phyloP scores from a whole-genome alignment of 305 asterid species.

The Coffea humblotiana region DNA sequence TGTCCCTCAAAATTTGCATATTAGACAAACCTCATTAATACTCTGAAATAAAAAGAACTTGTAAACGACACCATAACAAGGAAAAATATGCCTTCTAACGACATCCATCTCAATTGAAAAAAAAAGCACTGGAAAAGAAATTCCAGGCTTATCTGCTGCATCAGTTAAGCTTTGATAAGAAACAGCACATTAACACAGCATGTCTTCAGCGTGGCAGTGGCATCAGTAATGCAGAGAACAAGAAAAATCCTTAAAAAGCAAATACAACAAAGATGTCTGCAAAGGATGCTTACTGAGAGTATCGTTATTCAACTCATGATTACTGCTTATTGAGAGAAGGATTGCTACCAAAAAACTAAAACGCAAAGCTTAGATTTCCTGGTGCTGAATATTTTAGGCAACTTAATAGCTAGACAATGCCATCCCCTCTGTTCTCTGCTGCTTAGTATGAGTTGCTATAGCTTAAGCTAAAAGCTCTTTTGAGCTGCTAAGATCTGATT shows the following conservation, averaged over 20 bases:
- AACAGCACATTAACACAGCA: not conserved
- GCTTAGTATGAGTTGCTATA: not conserved
- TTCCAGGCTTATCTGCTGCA: not conserved
- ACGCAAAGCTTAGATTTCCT: not conserved
- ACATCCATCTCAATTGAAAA: not conserved
- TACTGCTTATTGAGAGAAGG: not conserved
- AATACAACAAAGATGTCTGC: not conserved
- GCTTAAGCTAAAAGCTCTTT: constrained; percentile 1
- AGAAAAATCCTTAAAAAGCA: not conserved
- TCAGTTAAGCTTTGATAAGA: not conserved
- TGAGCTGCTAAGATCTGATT: too few relatives aligned
- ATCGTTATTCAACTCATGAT: too few relatives aligned
- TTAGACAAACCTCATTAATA: not conserved
- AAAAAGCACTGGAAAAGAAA: not conserved
- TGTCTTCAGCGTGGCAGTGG: not conserved
- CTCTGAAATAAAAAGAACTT: not conserved
- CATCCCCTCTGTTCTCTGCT: not conserved
- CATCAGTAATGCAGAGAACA: not conserved
- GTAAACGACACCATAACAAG: not conserved
- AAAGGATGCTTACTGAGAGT: not conserved
- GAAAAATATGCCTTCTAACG: not conserved
- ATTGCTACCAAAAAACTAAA: not conserved
- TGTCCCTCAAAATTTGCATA: not conserved
- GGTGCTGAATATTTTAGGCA: too few relatives aligned
- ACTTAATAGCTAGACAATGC: too few relatives aligned